Percentiles rank a stretch among this genome's conserved stretches.
Evolutionary conservation across 768 basidiomycete species (phyloP).

Genomic region (Sporobolomyces pararoseus): DNA sequence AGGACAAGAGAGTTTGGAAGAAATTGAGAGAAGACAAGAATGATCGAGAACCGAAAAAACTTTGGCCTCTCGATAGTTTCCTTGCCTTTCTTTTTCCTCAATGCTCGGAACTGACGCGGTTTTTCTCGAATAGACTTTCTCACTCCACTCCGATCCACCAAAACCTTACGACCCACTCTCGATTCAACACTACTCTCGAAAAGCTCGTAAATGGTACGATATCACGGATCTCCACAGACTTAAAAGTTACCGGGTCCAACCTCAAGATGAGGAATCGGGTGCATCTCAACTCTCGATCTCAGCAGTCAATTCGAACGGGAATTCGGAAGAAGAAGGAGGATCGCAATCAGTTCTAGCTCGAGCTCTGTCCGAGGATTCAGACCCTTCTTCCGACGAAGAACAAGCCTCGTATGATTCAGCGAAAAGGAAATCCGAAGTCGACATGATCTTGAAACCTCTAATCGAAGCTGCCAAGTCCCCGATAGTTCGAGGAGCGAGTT

Average conservation of each 20-base stretch:
- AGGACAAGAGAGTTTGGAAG: neutral
- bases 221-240: constrained; percentile 1
- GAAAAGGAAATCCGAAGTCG: neutral
- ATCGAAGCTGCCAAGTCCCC: neutral
- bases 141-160: neutral
- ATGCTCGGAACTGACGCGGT: neutral
- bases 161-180: constrained; percentile 10
- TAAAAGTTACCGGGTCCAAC: neutral
- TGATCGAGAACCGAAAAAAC: neutral
- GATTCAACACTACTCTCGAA: constrained; percentile 16
- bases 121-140: constrained; percentile 1
- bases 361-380: neutral
- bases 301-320: no score
- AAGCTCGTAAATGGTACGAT: neutral
- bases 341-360: neutral
- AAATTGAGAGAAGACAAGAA: neutral
- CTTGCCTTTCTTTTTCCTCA: neutral
- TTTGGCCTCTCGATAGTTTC: neutral
- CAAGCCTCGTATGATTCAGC: neutral
- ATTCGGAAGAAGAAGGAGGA: no score
- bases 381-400: neutral
- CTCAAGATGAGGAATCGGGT: no score
- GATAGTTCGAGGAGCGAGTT: constrained; percentile 26
- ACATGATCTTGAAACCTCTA: no score
- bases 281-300: no score